Percentiles rank a stretch among this genome's conserved stretches.
Conservation (phyloP, 352 stramenopile genomes). For the Phytopythium sindhum region DNA sequence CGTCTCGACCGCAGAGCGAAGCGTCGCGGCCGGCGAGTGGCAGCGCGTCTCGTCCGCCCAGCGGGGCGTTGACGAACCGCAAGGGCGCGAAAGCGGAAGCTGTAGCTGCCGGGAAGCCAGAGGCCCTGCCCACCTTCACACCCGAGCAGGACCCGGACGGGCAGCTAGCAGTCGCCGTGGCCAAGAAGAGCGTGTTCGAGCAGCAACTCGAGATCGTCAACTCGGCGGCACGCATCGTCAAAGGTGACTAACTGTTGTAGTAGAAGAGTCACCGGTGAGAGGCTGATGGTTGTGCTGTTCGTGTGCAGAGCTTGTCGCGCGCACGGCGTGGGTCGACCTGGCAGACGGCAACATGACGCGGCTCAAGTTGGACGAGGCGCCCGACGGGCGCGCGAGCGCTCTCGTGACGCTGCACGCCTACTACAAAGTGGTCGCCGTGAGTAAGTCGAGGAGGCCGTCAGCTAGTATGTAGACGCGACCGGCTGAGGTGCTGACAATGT, state of each 20-base stretch:
- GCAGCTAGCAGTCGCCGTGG: slow-evolving; percentile 16
- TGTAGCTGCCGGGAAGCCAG: neutral
- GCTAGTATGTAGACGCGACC: neutral
- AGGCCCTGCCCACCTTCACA: neutral
- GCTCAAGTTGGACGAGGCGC: slow-evolving; percentile 47
- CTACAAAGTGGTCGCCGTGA: slow-evolving; percentile 48
- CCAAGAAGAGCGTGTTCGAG: slow-evolving; percentile 40
- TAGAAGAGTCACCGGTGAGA: neutral
- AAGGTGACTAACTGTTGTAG: slow-evolving; percentile 28
- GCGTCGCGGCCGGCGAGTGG: slow-evolving; percentile 15
- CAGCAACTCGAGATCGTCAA: slow-evolving; percentile 51
- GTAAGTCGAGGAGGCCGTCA: slow-evolving; percentile 23
- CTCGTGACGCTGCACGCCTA: slow-evolving; percentile 40
- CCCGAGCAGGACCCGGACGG: slow-evolving; percentile 20
- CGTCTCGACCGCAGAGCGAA: slow-evolving; percentile 4
- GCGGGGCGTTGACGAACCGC: slow-evolving; percentile 11
- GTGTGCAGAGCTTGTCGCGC: slow-evolving; percentile 39
- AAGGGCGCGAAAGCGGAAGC: slow-evolving; percentile 7
- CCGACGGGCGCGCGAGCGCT: slow-evolving; percentile 30
- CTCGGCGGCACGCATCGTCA: slow-evolving; percentile 37
- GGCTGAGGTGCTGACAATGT: neutral
- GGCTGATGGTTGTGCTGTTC: neutral
- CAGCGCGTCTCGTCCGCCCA: slow-evolving; percentile 20
- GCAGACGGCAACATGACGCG: slow-evolving; percentile 36
- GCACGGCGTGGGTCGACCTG: slow-evolving; percentile 44